These are phyloP conservation scores for Penicillium freii DNA, from an alignment of 2,329 filamentous ascomycete genomes.

Conservation along the genomic window DNA sequence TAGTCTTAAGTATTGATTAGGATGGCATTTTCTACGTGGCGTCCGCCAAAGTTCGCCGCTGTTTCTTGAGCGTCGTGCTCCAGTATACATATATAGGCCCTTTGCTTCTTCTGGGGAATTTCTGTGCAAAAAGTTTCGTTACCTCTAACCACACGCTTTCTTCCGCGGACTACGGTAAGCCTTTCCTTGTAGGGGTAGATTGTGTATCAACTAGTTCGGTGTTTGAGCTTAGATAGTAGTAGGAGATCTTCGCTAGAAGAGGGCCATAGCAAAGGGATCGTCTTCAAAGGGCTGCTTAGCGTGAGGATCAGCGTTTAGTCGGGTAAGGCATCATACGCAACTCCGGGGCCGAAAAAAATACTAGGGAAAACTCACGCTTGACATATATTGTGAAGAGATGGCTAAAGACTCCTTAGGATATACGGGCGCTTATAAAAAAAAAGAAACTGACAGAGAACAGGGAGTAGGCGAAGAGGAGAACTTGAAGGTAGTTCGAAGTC, in stretches of 20 bases:
- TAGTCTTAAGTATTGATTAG: no score
- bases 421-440: neutral
- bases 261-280: no score
- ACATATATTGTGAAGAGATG: neutral
- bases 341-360: neutral
- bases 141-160: no score
- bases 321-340: neutral
- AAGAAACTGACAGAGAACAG: neutral
- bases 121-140: neutral
- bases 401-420: neutral
- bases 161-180: neutral
- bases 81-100: neutral
- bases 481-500: neutral
- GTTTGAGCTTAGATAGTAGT: no score
- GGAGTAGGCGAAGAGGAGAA: neutral
- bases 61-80: neutral
- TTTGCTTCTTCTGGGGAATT: neutral
- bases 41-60: neutral
- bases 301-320: neutral
- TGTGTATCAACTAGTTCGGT: no score
- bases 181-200: no score
- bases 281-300: no score
- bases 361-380: neutral
- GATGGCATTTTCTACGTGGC: neutral
- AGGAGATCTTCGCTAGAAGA: no score